Evolutionary conservation across 345 rosid species (phyloP).

Genomic region (Pseudoturritis turrita): DNA sequence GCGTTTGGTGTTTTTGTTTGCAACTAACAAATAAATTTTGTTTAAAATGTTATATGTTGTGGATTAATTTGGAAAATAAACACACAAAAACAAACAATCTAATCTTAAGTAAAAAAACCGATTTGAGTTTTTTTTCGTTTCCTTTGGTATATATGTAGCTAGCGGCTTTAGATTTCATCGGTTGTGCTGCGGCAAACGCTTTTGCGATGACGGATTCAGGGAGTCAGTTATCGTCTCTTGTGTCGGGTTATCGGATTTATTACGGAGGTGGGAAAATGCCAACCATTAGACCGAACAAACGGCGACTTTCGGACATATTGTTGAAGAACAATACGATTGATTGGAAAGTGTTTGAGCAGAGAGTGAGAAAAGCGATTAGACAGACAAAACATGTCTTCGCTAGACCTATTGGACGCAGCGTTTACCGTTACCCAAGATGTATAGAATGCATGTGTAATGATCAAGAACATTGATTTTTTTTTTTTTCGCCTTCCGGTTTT

Average conservation of each 20-base stretch:
- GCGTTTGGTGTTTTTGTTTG: no score
- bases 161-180: conserved; percentile 69
- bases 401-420: conserved; percentile 76
- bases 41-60: no score
- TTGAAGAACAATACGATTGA: conserved; percentile 64
- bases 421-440: conserved; percentile 81
- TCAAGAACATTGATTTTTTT: neutral
- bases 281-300: conserved; percentile 76
- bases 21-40: no score
- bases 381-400: conserved; percentile 77
- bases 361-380: conserved; percentile 82
- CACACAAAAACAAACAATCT: no score
- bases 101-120: no score
- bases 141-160: conserved; percentile 7
- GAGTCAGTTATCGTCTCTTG: conserved; percentile 88
- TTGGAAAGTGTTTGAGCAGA: conserved; percentile 79
- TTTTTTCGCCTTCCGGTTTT: neutral
- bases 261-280: conserved; percentile 92
- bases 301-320: conserved; percentile 71
- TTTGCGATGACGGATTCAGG: conserved; percentile 99
- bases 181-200: conserved; percentile 76
- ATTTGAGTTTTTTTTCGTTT: neutral
- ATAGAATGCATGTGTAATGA: conserved; percentile 70
- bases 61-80: no score
- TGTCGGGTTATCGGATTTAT: conserved; percentile 83